Percentiles rank a stretch among this genome's conserved stretches.
Evolutionary conservation across 2,329 filamentous ascomycete genomes (phyloP).

Genomic region (Cladosporium austrohemisphaericum): DNA sequence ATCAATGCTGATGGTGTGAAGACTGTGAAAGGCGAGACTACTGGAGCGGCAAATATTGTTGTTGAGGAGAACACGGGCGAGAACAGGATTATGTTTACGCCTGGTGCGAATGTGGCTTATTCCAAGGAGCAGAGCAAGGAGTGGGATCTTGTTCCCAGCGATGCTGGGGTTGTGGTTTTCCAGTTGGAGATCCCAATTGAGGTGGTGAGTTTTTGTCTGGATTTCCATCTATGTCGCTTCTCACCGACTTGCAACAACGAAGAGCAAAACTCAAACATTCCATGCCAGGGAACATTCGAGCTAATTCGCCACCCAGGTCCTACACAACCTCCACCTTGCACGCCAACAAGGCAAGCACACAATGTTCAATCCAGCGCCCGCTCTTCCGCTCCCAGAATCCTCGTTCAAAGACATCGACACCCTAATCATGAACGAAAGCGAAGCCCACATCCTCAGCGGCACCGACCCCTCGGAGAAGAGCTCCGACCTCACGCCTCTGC

Average conservation of each 20-base stretch:
- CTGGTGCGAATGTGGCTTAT: constrained; percentile 45
- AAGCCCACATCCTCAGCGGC: constrained; percentile 65
- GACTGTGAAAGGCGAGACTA: constrained; percentile 42
- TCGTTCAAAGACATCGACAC: constrained; percentile 69
- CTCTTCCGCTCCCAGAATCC: constrained; percentile 62
- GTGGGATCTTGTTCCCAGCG: constrained; percentile 37
- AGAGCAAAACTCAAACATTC: too few species aligned
- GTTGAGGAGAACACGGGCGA: constrained; percentile 47
- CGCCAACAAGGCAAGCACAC: constrained; percentile 44
- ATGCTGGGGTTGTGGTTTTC: constrained; percentile 42
- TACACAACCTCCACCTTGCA: constrained; percentile 32
- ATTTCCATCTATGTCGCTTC: neutral
- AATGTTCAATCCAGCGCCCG: constrained; percentile 78
- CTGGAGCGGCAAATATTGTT: constrained; percentile 47
- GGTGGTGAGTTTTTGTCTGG: constrained; percentile 28
- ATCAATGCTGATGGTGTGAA: constrained; percentile 40
- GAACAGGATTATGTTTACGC: constrained; percentile 48
- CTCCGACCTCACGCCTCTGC: constrained; percentile 36
- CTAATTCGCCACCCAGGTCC: constrained; percentile 22
- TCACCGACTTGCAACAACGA: too few species aligned
- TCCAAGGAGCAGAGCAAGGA: constrained; percentile 27
- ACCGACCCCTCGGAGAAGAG: constrained; percentile 32
- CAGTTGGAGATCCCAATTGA: constrained; percentile 47
- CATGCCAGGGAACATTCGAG: too few species aligned
- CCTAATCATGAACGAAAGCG: constrained; percentile 85